A percentile compares a stretch with the other conserved stretches of the same genome.
These are phyloP conservation scores for Globisporangium parvum DNA, from an alignment of 352 stramenopile genomes.

Conservation along the genomic window DNA sequence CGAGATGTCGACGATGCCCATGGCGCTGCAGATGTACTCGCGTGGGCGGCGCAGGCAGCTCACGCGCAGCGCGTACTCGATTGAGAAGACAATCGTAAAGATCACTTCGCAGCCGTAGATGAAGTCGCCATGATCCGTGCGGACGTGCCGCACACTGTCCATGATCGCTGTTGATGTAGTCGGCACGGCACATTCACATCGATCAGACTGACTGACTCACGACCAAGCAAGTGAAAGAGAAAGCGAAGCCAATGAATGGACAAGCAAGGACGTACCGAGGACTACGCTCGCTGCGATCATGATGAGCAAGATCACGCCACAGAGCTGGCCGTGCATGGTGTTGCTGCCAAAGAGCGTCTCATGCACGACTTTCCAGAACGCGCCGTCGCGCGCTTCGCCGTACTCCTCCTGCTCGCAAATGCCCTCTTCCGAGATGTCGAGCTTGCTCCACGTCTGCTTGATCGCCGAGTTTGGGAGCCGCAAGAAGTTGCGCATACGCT, in stretches of 20 bases:
- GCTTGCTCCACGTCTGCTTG: constrained; percentile 24
- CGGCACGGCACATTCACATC: neutral
- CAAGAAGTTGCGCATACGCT: constrained; percentile 21
- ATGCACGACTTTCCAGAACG: constrained; percentile 53
- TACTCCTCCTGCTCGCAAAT: constrained; percentile 31
- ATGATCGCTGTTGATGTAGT: constrained; percentile 33
- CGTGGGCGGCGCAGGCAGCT: constrained; percentile 27
- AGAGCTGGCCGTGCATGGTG: constrained; percentile 46
- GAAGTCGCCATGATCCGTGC: constrained; percentile 27
- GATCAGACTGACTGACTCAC: too few relatives aligned
- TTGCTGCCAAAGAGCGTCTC: constrained; percentile 66
- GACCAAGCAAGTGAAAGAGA: too few relatives aligned
- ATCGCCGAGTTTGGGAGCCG: constrained; percentile 25
- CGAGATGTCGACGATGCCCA: constrained; percentile 49
- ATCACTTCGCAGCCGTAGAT: constrained; percentile 32
- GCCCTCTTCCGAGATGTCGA: constrained; percentile 29
- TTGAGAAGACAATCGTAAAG: constrained; percentile 41
- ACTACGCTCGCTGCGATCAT: constrained; percentile 72
- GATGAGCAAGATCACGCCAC: constrained; percentile 51
- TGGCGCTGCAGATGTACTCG: constrained; percentile 43
- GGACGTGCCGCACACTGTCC: constrained; percentile 63
- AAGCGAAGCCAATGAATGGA: too few relatives aligned
- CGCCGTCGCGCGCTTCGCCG: constrained; percentile 20
- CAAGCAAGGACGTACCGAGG: constrained; percentile 29
- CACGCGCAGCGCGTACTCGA: constrained; percentile 36